phyloP scores from a whole-genome alignment of 768 basidiomycete genomes.

The Mycena rebaudengoi region DNA sequence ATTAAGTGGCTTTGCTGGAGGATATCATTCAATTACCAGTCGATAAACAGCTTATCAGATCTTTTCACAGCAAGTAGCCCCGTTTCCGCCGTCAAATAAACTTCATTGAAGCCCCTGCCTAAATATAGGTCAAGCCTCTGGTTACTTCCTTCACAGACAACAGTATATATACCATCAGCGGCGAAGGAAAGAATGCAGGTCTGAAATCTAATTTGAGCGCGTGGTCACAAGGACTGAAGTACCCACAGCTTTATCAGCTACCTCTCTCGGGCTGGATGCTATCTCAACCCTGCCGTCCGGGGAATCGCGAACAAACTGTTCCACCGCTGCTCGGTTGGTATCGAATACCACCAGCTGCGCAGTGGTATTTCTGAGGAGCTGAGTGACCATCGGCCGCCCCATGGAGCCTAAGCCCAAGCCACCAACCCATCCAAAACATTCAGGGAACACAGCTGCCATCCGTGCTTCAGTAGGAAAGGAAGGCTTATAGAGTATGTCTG shows the following conservation, averaged over 20 bases:
- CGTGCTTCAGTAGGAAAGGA: too few species aligned
- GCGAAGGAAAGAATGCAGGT: too few species aligned
- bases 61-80: conserved; percentile 47
- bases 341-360: conserved; percentile 45
- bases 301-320: conserved; percentile 37
- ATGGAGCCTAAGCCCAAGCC: conserved; percentile 47
- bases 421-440: conserved; percentile 47
- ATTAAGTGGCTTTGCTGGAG: not conserved
- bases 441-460: conserved; percentile 31
- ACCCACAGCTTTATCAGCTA: conserved; percentile 47
- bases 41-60: conserved; percentile 51
- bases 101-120: conserved; percentile 47
- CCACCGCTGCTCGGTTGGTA: conserved; percentile 36
- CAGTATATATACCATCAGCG: conserved; percentile 49
- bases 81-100: conserved; percentile 43
- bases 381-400: conserved; percentile 54
- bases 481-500: too few species aligned
- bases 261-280: conserved; percentile 41
- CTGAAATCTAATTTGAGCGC: conserved; percentile 27
- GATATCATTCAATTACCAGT: conserved; percentile 41
- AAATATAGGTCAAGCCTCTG: conserved; percentile 30
- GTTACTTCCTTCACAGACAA: conserved; percentile 50
- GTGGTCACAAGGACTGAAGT: not conserved
- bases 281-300: conserved; percentile 28
- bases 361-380: conserved; percentile 43